Evolutionary conservation across 2,329 filamentous ascomycete species (phyloP).

Genomic region (Aspergillus transmontanensis): DNA sequence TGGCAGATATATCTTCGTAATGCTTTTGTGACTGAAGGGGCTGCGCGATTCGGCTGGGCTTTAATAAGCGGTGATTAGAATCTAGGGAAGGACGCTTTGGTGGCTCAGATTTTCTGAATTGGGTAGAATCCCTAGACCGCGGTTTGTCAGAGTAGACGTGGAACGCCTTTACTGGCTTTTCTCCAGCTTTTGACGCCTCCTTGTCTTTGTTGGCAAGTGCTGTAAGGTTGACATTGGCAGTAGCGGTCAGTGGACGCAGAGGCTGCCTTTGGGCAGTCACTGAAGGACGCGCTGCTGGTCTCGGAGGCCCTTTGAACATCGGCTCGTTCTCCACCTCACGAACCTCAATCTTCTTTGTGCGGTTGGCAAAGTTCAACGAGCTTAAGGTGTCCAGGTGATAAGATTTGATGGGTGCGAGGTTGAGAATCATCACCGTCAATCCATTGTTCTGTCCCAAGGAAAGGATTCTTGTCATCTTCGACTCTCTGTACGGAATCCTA

Average conservation of each 20-base stretch:
- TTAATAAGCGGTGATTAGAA: slow-evolving; percentile 48
- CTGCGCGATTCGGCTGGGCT: slow-evolving; percentile 45
- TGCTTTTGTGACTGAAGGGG: slow-evolving; percentile 34
- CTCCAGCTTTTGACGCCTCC: slow-evolving; percentile 55
- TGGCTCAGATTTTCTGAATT: slow-evolving; percentile 43
- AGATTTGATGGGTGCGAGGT: slow-evolving; percentile 84
- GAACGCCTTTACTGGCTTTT: slow-evolving; percentile 81
- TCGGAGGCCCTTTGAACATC: slow-evolving; percentile 75
- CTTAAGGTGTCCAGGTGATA: slow-evolving; percentile 94
- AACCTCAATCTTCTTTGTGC: slow-evolving; percentile 94
- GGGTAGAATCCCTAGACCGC: slow-evolving; percentile 46
- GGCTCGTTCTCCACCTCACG: slow-evolving; percentile 95
- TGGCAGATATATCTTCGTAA: slow-evolving; percentile 63
- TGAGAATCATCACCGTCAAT: slow-evolving; percentile 94
- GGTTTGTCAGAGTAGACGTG: slow-evolving; percentile 78
- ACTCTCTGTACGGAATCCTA: slow-evolving; percentile 89
- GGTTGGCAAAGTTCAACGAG: slow-evolving; percentile 90
- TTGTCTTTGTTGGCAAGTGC: slow-evolving; percentile 52
- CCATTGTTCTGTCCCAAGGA: slow-evolving; percentile 93
- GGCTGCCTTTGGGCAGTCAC: slow-evolving; percentile 69
- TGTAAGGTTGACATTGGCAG: slow-evolving; percentile 71
- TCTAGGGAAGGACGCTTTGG: slow-evolving; percentile 49
- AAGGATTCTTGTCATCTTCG: slow-evolving; percentile 95
- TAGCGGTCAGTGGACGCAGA: slow-evolving; percentile 73
- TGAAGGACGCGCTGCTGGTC: slow-evolving; percentile 48